Conservation (phyloP, 2,329 filamentous ascomycete genomes). For the Helminthosporium solani region DNA sequence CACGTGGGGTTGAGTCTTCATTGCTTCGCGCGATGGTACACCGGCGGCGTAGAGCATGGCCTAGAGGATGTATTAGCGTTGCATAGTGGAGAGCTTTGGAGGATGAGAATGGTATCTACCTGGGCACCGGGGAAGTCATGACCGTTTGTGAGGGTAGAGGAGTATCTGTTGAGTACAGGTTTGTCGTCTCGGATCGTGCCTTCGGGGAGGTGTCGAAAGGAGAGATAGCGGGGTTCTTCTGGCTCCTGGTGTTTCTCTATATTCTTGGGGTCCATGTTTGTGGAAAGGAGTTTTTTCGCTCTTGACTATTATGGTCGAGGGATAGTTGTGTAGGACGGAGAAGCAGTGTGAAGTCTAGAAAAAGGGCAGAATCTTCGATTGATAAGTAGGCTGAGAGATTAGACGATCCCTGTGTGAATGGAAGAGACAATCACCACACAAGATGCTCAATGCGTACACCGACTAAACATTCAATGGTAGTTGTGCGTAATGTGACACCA, state of each 20-base stretch:
- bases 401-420: no score
- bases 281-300: no score
- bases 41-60: slow-evolving; percentile 95
- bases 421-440: no score
- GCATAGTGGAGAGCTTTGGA: slow-evolving; percentile 5
- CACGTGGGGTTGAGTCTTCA: slow-evolving; percentile 89
- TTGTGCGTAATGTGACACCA: neutral
- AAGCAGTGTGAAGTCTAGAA: no score
- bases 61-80: slow-evolving; percentile 45
- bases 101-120: slow-evolving; percentile 48
- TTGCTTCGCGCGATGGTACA: slow-evolving; percentile 76
- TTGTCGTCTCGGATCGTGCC: slow-evolving; percentile 58
- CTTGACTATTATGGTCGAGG: no score
- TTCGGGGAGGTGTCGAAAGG: slow-evolving; percentile 57
- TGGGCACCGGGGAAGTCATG: slow-evolving; percentile 93
- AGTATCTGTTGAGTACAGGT: slow-evolving; percentile 80
- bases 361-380: neutral
- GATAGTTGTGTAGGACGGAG: neutral
- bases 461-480: neutral
- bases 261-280: slow-evolving; percentile 40
- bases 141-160: slow-evolving; percentile 73
- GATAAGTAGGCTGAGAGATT: no score
- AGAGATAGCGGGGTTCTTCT: slow-evolving; percentile 52
- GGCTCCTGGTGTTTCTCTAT: slow-evolving; percentile 38
- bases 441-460: no score